These are phyloP conservation scores for Lumnitzera racemosa DNA, from an alignment of 345 rosid species.

Conservation along the genomic window DNA sequence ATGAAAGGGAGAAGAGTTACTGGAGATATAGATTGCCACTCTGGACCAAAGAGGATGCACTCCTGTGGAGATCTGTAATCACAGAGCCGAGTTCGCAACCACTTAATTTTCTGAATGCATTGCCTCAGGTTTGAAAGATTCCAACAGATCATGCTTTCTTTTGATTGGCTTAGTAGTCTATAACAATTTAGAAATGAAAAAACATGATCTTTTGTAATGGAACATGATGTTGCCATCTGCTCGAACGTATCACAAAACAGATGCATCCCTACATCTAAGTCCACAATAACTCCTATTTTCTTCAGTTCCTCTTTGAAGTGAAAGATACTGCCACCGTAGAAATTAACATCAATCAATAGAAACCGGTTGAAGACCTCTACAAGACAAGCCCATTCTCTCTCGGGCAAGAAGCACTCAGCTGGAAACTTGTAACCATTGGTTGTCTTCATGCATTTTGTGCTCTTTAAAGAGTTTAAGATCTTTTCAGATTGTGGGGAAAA, in stretches of 20 bases:
- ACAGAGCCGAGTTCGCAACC: slow-evolving; percentile 57
- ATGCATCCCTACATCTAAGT: slow-evolving; percentile 37
- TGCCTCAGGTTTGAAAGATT: slow-evolving; percentile 26
- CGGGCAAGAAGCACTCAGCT: slow-evolving; percentile 7
- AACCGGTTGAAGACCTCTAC: slow-evolving; percentile 37
- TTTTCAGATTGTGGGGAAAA: neutral
- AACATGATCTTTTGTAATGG: slow-evolving; percentile 25
- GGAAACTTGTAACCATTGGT: slow-evolving; percentile 31
- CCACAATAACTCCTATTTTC: neutral
- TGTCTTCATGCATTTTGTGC: slow-evolving; percentile 41
- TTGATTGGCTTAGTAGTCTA: slow-evolving; percentile 23
- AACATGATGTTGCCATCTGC: slow-evolving; percentile 23
- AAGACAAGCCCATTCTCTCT: slow-evolving; percentile 53
- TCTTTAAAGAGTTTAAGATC: slow-evolving; percentile 17
- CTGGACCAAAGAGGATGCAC: slow-evolving; percentile 43
- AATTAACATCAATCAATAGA: slow-evolving; percentile 27
- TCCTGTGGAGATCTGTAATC: slow-evolving; percentile 41
- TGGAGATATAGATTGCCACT: slow-evolving; percentile 47
- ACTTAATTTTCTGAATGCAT: slow-evolving; percentile 29
- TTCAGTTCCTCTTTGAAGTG: too few species aligned
- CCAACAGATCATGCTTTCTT: neutral
- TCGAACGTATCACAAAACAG: slow-evolving; percentile 29
- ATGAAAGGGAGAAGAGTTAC: slow-evolving; percentile 55
- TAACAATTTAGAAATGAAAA: slow-evolving; percentile 39
- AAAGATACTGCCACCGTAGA: slow-evolving; percentile 25